phyloP scores from a whole-genome alignment of 2,329 filamentous ascomycete species.

The Paraconiothyrium brasiliense region DNA sequence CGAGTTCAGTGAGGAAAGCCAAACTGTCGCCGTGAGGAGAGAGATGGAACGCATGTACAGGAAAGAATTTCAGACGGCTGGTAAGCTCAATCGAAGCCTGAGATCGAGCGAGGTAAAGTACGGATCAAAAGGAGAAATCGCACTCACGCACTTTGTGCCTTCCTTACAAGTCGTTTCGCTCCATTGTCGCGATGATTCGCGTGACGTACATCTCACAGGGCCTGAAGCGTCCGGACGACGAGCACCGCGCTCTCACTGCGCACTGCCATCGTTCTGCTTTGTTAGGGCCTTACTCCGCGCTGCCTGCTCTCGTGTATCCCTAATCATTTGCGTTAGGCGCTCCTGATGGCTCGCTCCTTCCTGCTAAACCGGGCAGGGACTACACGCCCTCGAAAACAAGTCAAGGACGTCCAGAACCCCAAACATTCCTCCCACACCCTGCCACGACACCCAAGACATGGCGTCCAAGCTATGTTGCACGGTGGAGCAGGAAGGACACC shows the following conservation, averaged over 20 bases:
- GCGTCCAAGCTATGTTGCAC: slow-evolving; percentile 47
- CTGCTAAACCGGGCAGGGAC: slow-evolving; percentile 12
- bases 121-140: neutral
- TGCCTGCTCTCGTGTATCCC: neutral
- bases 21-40: slow-evolving; percentile 53
- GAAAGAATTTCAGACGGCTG: slow-evolving; percentile 21
- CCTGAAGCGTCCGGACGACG: neutral
- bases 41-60: slow-evolving; percentile 56
- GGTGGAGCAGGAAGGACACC: slow-evolving; percentile 37
- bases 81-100: neutral
- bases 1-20: slow-evolving; percentile 52
- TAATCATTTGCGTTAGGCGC: neutral
- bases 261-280: neutral
- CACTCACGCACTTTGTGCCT: neutral
- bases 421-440: slow-evolving; percentile 9
- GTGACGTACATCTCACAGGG: neutral
- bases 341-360: slow-evolving; percentile 6
- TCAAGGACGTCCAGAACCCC: slow-evolving; percentile 4
- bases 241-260: neutral
- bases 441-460: slow-evolving; percentile 28
- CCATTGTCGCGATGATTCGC: neutral
- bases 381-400: slow-evolving; percentile 17
- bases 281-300: neutral
- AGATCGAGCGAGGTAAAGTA: neutral
- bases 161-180: neutral